These are phyloP conservation scores for Leptodermis oblonga DNA, from an alignment of 257 asterid species.

Conservation along the genomic window DNA sequence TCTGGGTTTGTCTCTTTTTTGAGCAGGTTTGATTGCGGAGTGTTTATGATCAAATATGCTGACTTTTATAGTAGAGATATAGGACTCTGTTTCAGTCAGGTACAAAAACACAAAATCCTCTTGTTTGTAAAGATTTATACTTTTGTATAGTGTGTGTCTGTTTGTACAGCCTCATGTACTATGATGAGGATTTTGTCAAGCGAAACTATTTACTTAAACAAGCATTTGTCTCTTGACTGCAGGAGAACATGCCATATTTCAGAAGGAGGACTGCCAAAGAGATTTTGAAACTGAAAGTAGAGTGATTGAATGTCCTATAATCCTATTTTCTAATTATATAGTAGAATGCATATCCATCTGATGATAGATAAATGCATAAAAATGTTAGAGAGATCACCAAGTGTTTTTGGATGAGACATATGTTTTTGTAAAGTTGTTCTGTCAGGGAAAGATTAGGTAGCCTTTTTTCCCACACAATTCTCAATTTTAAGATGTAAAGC, in stretches of 20 bases:
- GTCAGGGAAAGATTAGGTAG: background rate
- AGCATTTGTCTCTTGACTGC: background rate
- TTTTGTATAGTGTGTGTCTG: background rate
- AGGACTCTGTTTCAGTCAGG: slow-evolving; percentile 85
- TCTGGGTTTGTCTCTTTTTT: slow-evolving; percentile 14
- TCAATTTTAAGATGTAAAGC: background rate
- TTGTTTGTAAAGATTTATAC: background rate
- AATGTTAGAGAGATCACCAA: background rate
- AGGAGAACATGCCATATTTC: slow-evolving; percentile 86
- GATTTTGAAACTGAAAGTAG: slow-evolving; percentile 66
- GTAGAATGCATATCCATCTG: background rate
- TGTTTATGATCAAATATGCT: slow-evolving; percentile 89
- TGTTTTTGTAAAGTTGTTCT: background rate
- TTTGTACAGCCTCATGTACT: background rate
- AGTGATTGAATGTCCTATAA: slow-evolving; percentile 29
- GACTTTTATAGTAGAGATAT: slow-evolving; percentile 85
- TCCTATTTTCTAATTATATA: background rate
- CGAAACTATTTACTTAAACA: background rate
- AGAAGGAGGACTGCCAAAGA: slow-evolving; percentile 80
- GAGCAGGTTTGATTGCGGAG: slow-evolving; percentile 84
- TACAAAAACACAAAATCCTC: slow-evolving; percentile 13
- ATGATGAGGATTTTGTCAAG: background rate
- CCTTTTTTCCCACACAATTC: background rate
- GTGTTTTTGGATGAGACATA: background rate
- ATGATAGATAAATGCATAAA: background rate